Evolutionary conservation across 2,329 filamentous ascomycete genomes (phyloP).

Genomic region (Colletotrichum acutatum): DNA sequence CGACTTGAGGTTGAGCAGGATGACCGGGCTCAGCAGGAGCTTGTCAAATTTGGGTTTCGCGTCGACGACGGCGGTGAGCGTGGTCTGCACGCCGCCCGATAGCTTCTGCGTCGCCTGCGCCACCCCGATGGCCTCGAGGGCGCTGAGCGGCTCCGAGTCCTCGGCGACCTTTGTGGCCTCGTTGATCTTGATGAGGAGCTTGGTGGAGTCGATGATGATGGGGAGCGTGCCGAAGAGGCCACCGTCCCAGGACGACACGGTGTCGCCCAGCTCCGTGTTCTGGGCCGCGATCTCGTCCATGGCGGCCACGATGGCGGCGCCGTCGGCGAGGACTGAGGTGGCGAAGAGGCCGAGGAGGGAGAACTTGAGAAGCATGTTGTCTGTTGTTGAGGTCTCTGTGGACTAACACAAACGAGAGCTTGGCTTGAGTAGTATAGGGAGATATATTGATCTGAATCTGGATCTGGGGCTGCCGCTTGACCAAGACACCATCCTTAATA

Average conservation of each 20-base stretch:
- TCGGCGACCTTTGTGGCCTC: slow-evolving; percentile 50
- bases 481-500: neutral
- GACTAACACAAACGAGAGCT: neutral
- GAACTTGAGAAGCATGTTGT: slow-evolving; percentile 26
- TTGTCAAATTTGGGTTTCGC: slow-evolving; percentile 57
- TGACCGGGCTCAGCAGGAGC: slow-evolving; percentile 53
- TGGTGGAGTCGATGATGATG: slow-evolving; percentile 51
- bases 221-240: slow-evolving; percentile 50
- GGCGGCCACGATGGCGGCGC: slow-evolving; percentile 47
- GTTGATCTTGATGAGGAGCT: slow-evolving; percentile 53
- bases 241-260: slow-evolving; percentile 51
- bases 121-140: slow-evolving; percentile 51
- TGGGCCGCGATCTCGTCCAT: slow-evolving; percentile 47
- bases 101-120: slow-evolving; percentile 50
- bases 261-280: slow-evolving; percentile 47
- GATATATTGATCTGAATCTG: neutral
- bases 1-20: slow-evolving; percentile 53
- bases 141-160: slow-evolving; percentile 49
- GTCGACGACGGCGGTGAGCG: slow-evolving; percentile 50
- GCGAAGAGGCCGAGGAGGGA: slow-evolving; percentile 34
- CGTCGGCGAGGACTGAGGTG: slow-evolving; percentile 43
- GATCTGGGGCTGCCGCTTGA: neutral
- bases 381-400: neutral
- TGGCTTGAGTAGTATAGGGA: neutral
- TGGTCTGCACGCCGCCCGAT: slow-evolving; percentile 49